A percentile compares a stretch with the other conserved stretches of the same genome.
phyloP scores from a whole-genome alignment of 352 stramenopile genomes.

The Halophytophthora batemanensis region DNA sequence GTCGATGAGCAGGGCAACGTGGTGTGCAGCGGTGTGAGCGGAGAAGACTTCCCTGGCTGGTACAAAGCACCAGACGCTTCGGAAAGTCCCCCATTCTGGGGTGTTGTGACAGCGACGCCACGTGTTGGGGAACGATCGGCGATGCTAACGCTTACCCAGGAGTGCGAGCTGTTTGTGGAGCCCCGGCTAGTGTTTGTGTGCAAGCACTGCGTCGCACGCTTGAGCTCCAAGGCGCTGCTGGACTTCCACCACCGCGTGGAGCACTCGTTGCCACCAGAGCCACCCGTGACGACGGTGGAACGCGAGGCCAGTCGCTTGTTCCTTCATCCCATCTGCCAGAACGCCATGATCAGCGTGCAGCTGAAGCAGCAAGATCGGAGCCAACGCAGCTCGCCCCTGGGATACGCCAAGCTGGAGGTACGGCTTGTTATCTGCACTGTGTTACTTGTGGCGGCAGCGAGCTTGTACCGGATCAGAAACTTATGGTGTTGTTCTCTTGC shows the following conservation, averaged over 20 bases:
- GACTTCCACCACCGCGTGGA: slow-evolving; percentile 48
- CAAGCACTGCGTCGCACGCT: slow-evolving; percentile 33
- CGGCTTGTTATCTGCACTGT: slow-evolving; percentile 5
- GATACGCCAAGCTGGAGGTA: slow-evolving; percentile 79
- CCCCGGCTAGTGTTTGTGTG: slow-evolving; percentile 54
- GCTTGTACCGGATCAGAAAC: slow-evolving; percentile 4
- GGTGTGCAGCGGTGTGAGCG: slow-evolving; percentile 24
- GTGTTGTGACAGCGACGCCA: slow-evolving; percentile 8
- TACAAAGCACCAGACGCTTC: slow-evolving; percentile 28
- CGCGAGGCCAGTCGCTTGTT: slow-evolving; percentile 41
- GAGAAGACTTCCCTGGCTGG: slow-evolving; percentile 23
- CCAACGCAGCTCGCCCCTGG: slow-evolving; percentile 31
- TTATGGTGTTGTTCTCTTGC: slow-evolving; percentile 4
- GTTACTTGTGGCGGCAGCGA: not conserved
- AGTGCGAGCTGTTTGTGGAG: slow-evolving; percentile 57
- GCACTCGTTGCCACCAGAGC: slow-evolving; percentile 16
- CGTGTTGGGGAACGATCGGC: slow-evolving; percentile 11
- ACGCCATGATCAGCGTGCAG: slow-evolving; percentile 38
- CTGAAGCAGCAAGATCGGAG: slow-evolving; percentile 27
- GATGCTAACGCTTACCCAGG: slow-evolving; percentile 41
- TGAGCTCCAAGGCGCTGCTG: slow-evolving; percentile 53
- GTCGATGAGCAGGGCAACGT: slow-evolving; percentile 47
- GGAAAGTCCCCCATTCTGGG: slow-evolving; percentile 26
- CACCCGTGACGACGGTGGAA: slow-evolving; percentile 20
- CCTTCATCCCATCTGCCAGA: slow-evolving; percentile 42